Evolutionary conservation across 805 yeast species (phyloP).

Genomic region (Sugiyamaella qingdaonensis): DNA sequence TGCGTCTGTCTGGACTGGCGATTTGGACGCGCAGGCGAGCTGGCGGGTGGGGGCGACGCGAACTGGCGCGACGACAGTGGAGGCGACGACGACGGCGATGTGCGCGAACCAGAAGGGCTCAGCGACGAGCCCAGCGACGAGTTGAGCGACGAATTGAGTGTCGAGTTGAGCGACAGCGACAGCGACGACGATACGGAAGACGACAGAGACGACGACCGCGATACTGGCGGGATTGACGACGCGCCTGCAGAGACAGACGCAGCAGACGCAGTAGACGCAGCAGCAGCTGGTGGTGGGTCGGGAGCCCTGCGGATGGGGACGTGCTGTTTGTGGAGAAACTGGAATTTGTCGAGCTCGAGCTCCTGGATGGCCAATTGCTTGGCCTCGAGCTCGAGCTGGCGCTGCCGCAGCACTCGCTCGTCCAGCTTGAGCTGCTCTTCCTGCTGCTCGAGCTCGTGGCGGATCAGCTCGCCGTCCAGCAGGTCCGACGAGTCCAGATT

Average conservation of each 20-base stretch:
- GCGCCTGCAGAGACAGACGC: background rate
- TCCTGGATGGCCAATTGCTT: background rate
- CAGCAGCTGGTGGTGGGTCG: background rate
- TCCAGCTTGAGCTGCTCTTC: background rate
- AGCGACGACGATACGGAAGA: background rate
- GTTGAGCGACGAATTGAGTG: no score
- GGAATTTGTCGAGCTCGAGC: background rate
- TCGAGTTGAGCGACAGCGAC: background rate
- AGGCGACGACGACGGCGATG: background rate
- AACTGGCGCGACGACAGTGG: background rate
- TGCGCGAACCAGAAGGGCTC: background rate
- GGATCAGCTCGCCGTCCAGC: background rate
- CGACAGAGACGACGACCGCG: background rate
- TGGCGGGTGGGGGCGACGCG: background rate
- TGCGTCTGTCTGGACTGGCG: no score
- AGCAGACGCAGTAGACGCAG: background rate
- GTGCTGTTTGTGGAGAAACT: background rate
- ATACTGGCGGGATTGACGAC: background rate
- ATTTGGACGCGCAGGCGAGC: background rate
- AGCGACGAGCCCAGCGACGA: background rate
- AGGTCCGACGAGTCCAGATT: background rate
- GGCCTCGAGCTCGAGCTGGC: background rate
- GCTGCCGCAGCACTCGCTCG: background rate
- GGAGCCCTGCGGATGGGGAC: background rate
- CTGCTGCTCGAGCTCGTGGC: background rate